Base-by-base conservation (phyloP, 2,329 filamentous ascomycete genomes). In the Cladophialophora psammophila region DNA sequence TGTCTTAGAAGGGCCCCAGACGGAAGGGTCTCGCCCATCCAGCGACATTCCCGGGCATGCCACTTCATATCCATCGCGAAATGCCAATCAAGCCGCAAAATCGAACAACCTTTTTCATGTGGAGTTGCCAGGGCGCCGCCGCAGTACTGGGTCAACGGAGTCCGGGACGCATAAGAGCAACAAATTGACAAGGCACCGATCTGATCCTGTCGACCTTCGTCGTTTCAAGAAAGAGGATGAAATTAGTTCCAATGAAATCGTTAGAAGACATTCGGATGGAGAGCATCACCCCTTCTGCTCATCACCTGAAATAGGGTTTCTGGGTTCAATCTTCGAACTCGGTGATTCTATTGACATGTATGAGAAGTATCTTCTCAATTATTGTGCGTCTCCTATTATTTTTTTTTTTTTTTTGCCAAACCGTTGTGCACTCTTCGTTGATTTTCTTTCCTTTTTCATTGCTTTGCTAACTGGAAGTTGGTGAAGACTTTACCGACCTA, bases 351-450 rank as follows among this genome's bases (percentile, higher is more conserved):
- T 63, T 18, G 53, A 26, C n/a, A 12, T 45, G 12, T 63, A 63
- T 5, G 60, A 63, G 31, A 63, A 34, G 26, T 63, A 55, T 56
- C 60, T 63, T 50, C 60, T 63, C 52, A 35, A 56, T 38, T 63
- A 55, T 36, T 63, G 60, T 63, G 31, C 7, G 60, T 63, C 10
- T 31, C 13, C 2, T 36, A 7, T n/a, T n/a, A 26, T 26, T 26
- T 26, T 26, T 26, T 26, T 26, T 55, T n/a, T n/a, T n/a, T n/a
- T n/a, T n/a, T n/a, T n/a, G n/a, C n/a, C n/a, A 1, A 36, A 6
- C 32, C 18, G 10, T 10, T 12, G 9, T 31, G 7, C 10, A 10
- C 13, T 50, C 45, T 4, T 26, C 8, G 20, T 10, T 12, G 10
- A 26, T 4, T 18, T 12, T 6, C 45, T 38, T 13, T 52, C 13